Evolutionary conservation across 2,329 filamentous ascomycete species (phyloP).

Genomic region (Penicillium concentricum): DNA sequence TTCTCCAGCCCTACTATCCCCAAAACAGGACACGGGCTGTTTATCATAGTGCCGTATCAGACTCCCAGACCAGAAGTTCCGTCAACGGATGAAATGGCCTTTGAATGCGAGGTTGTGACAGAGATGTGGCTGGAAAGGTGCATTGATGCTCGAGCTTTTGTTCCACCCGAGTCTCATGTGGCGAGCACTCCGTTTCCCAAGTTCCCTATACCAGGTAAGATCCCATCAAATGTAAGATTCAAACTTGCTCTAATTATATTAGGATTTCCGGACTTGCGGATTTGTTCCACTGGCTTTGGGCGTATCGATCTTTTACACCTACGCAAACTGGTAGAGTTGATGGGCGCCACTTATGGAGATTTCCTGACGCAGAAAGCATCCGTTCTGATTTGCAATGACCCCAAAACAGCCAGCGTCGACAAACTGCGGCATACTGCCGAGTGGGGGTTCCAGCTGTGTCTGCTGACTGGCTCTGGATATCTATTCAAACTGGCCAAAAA

Average conservation of each 20-base stretch:
- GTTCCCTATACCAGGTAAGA: slow-evolving; percentile 62
- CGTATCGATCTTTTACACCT: slow-evolving; percentile 85
- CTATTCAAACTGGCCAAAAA: slow-evolving; percentile 57
- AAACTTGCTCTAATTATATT: slow-evolving; percentile 16
- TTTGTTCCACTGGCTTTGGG: slow-evolving; percentile 80
- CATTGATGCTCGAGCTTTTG: slow-evolving; percentile 70
- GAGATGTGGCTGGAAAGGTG: slow-evolving; percentile 94
- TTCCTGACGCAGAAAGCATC: slow-evolving; percentile 69
- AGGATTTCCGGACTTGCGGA: slow-evolving; percentile 66
- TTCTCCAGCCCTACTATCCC: slow-evolving; percentile 36
- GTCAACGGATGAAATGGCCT: slow-evolving; percentile 41
- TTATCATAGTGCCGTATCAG: slow-evolving; percentile 43
- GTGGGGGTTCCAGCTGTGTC: slow-evolving; percentile 78
- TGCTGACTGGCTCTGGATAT: slow-evolving; percentile 81
- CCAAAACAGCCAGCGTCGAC: slow-evolving; percentile 57
- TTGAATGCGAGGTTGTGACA: slow-evolving; percentile 61
- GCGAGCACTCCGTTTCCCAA: slow-evolving; percentile 73
- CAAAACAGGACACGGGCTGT: slow-evolving; percentile 35
- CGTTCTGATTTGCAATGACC: slow-evolving; percentile 69
- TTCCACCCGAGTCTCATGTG: slow-evolving; percentile 67
- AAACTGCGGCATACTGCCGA: slow-evolving; percentile 76
- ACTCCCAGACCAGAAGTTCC: slow-evolving; percentile 34
- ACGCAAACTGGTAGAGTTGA: slow-evolving; percentile 69
- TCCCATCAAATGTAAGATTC: not conserved
- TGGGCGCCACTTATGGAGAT: slow-evolving; percentile 81